Evolutionary conservation across 495 filamentous ascomycete species (phyloP).

Genomic region (Penicillium bialowiezense): DNA sequence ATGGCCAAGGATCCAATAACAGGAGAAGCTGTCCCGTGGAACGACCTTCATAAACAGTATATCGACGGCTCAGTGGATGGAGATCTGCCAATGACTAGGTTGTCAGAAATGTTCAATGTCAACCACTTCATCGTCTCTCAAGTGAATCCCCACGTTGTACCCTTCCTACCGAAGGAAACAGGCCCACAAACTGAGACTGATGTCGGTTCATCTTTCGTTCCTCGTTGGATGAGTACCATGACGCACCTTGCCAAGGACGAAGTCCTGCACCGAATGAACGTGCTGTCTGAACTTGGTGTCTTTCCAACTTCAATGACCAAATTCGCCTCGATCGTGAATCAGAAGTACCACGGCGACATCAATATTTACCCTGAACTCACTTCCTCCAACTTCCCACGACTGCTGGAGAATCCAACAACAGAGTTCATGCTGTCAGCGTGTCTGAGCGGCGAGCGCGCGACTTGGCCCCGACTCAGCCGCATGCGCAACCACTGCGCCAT

Average conservation of each 20-base stretch:
- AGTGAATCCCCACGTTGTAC: constrained; percentile 90
- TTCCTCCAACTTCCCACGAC: constrained; percentile 68
- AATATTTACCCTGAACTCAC: constrained; percentile 84
- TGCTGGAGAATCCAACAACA: constrained; percentile 80
- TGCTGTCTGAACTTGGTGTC: constrained; percentile 77
- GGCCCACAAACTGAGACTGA: constrained; percentile 40
- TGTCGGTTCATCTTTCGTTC: constrained; percentile 37
- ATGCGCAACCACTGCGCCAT: constrained; percentile 82
- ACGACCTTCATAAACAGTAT: constrained; percentile 75
- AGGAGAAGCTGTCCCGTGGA: constrained; percentile 76
- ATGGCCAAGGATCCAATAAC: constrained; percentile 85
- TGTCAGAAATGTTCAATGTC: constrained; percentile 96
- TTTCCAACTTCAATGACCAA: constrained; percentile 82
- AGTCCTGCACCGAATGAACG: constrained; percentile 73
- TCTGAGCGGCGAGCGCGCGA: constrained; percentile 75
- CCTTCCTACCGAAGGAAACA: constrained; percentile 76
- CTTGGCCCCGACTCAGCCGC: constrained; percentile 83
- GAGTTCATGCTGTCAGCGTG: constrained; percentile 85
- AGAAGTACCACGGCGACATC: constrained; percentile 94
- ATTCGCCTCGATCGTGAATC: constrained; percentile 73
- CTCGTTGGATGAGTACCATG: constrained; percentile 62
- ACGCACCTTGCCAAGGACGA: constrained; percentile 79
- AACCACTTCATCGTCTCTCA: constrained; percentile 98
- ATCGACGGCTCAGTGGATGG: constrained; percentile 95
- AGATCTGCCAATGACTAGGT: constrained; percentile 85